Base-by-base conservation (phyloP, 495 filamentous ascomycete species). In the Bacidia gigantensis region DNA sequence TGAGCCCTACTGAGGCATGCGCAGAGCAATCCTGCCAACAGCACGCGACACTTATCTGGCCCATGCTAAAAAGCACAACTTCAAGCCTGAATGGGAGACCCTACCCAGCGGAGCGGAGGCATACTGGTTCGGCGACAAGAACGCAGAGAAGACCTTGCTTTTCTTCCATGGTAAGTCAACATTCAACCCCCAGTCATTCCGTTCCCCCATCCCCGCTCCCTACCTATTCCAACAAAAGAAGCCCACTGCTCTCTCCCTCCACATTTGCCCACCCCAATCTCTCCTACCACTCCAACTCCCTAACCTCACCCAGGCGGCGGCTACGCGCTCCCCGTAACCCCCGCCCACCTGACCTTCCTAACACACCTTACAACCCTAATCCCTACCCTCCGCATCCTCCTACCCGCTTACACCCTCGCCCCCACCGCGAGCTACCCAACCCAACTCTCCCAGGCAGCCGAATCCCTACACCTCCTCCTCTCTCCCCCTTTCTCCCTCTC, bases 401-500 rank as follows among this genome's bases (percentile, higher is more conserved):
- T 81, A 44, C 60, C 74, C 12, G 64, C 65, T n/a, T 83, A 82
- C 62, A 69, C 71, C 43, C 72, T 80, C 26, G 70, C 78, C 7
- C 79, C 81, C 0, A 58, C 68, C 3, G 65, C 53, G 2, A 54
- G 50, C 24, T 84, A 83, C 55, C 81, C 81, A 12, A 71, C 67
- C 1, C 80, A 83, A 57, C 66, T 83, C 14, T 66, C 67, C 51
- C 76, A 83, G 63, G 72, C 72, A 18, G 65, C 70, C 50, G 67
- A 66, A 26, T 66, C 69, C 18, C 66, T 84, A n/a, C 66, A 69
- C 11, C 70, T 80, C 62, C 65, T 81, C 41, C 61, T 82, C 44
- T 35, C 29, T 14, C 60, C 69, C 3, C 62, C 58, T 5, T 55
- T 65, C 3, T 63, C 64, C 0, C 59, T 57, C 11, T 67, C 67